Evolutionary conservation across 2,329 filamentous ascomycete species (phyloP).

Genomic region (Sclerotinia subarctica): DNA sequence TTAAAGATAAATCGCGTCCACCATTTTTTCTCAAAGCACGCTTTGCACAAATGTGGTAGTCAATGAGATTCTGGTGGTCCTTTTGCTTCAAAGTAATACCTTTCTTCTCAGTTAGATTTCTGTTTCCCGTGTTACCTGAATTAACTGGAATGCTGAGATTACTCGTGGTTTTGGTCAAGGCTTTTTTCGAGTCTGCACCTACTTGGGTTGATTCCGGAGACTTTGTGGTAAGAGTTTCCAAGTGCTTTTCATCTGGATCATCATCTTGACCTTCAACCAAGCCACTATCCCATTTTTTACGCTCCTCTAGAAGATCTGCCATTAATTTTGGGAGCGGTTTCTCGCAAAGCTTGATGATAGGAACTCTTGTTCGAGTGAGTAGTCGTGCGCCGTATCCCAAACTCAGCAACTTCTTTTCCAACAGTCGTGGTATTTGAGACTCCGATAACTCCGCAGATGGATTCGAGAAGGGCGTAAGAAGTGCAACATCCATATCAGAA

Average conservation of each 20-base stretch:
- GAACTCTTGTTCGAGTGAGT: slow-evolving; percentile 74
- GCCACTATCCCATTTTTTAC: slow-evolving; percentile 67
- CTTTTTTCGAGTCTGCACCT: not conserved
- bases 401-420: slow-evolving; percentile 73
- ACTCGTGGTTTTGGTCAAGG: not conserved
- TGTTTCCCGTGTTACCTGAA: not conserved
- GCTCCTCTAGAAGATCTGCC: slow-evolving; percentile 59
- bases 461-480: slow-evolving; percentile 62
- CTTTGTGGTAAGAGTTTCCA: not conserved
- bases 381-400: slow-evolving; percentile 72
- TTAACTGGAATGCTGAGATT: not conserved
- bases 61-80: slow-evolving; percentile 32
- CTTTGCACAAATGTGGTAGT: slow-evolving; percentile 37
- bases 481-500: slow-evolving; percentile 87
- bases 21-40: slow-evolving; percentile 34
- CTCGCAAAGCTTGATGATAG: slow-evolving; percentile 84
- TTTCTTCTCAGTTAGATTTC: not conserved
- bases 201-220: slow-evolving; percentile 5
- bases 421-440: slow-evolving; percentile 65
- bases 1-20: slow-evolving; percentile 33
- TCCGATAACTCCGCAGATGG: slow-evolving; percentile 52
- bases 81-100: slow-evolving; percentile 33
- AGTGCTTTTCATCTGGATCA: slow-evolving; percentile 24
- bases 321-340: slow-evolving; percentile 60
- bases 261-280: slow-evolving; percentile 35